Evolutionary conservation across 768 basidiomycete species (phyloP), one percentile per base, ranked within the genome.

Genomic region (Pleurotus citrinopileatus): DNA sequence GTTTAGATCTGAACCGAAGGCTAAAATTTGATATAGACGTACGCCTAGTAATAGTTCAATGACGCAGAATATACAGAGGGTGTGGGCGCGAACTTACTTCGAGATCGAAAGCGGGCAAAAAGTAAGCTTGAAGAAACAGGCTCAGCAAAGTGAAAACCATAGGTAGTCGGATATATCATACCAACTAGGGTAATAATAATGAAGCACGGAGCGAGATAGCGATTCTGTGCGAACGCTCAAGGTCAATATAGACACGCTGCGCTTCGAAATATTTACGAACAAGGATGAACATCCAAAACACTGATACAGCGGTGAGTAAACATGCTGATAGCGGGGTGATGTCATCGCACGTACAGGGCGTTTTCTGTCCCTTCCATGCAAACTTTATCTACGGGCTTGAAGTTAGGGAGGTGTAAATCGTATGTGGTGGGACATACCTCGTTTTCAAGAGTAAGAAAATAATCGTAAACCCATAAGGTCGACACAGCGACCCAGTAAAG

Each of bases 401-500:
- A 25, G 15, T 23, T 22, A 44, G 43, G 23, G 15, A 19, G n/a
- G 10, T 6, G 32, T 34, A 34, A 34, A 9, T 34, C 32, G 32
- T 3, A 34, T 10, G 3, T 9, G 32, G 10, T 34, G 9, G 32
- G n/a, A 10, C 1, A 34, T 34, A 34, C 50, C 38, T 52, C 50
- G 10, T 13, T 10, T 36, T 52, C 34, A 6, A 52, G 34, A 9
- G 50, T 52, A 19, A 23, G 34, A 23, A 52, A 37, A 22, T 52
- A 52, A 23, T 52, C 50, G 6, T 32, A 37, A 6, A 52, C 50
- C 50, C 50, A 52, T 12, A 52, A 32, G 17, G 50, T 8, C 22
- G 50, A 52, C 10, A 26, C 34, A 38, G 50, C n/a, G 8, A 52
- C 50, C 32, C 50, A 52, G 37, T 52, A 52, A 20, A 52, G 32